Evolutionary conservation across 257 asterid species (phyloP), one percentile per base, ranked within the genome.

Genomic region (Vinca minor): DNA sequence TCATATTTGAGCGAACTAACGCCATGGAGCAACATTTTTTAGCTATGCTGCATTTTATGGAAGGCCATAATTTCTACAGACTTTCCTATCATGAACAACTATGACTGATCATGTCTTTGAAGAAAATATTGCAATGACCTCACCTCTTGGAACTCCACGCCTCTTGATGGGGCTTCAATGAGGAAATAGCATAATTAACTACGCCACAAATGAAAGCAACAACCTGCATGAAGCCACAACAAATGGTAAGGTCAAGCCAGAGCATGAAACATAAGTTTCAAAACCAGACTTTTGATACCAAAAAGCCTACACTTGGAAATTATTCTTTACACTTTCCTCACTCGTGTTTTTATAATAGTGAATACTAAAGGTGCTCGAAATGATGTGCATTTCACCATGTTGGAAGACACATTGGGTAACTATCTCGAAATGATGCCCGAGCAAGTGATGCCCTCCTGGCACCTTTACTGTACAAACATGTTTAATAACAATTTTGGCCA

Each of bases 361-460:
- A 20, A 31, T 18, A 32, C 9, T n/a, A n/a, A 5, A 41, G 20
- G 20, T 13, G 25, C 35, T 21, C 32, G 17, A n/a, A 32, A 12
- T 5, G 45, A 63, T 11, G 18, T 21, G 38, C 15, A 25, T 53
- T 23, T 49, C 47, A 44, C 60, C 42, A 23, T 21, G n/a, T n/a
- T n/a, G n/a, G n/a, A n/a, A n/a, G n/a, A n/a, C n/a, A n/a, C n/a
- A 50, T n/a, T 5, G 12, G 26, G 38, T 23, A 64, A 10, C 10
- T 38, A 64, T 34, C 13, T 15, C 8, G n/a, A 13, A 36, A 8
- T 35, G 35, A 9, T 2, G 14, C 83, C 46, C 98, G 92, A 73
- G 92, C 88, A 76, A 91, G 96, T 59, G 92, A 79, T 69, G 92
- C 89, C 82, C 89, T 87, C 75, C 91, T 80, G 48, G 92, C 92